These are phyloP conservation scores for Spathaspora girioi DNA, from an alignment of 805 yeast genomes.

Conservation along the genomic window DNA sequence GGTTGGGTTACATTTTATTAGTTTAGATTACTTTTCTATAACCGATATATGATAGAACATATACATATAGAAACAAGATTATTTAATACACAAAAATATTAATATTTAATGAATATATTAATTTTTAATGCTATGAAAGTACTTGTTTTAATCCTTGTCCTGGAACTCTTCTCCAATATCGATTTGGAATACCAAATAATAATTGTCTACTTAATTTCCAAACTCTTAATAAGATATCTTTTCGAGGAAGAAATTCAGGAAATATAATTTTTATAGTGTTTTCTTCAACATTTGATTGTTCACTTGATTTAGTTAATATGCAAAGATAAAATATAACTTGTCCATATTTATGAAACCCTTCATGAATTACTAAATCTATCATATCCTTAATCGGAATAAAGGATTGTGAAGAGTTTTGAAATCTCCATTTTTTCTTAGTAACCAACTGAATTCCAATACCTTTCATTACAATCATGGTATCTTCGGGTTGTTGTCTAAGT, in stretches of 20 bases:
- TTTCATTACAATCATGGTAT: constrained; percentile 39
- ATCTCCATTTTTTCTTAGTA: constrained; percentile 23
- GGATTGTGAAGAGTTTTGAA: constrained; percentile 13
- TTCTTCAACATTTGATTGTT: constrained; percentile 7
- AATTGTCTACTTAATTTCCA: constrained; percentile 36
- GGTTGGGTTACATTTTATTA: background rate
- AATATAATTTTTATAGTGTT: constrained; percentile 33
- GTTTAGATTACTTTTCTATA: background rate
- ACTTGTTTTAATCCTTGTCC: constrained; percentile 31
- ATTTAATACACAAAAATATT: background rate
- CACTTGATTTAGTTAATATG: constrained; percentile 43
- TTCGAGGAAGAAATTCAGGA: constrained; percentile 40
- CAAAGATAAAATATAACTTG: constrained; percentile 63
- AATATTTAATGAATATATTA: background rate
- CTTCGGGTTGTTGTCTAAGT: constrained; percentile 35
- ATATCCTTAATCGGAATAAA: constrained; percentile 58
- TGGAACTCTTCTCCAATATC: constrained; percentile 34
- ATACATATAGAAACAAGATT: background rate
- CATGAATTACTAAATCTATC: constrained; percentile 68
- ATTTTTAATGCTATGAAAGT: background rate
- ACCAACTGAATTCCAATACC: constrained; percentile 47
- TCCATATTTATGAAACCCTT: constrained; percentile 67
- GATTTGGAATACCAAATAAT: constrained; percentile 26
- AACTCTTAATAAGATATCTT: constrained; percentile 35
- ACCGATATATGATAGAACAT: background rate